A percentile compares a stretch with the other conserved stretches of the same genome.
These are phyloP conservation scores for Sanghuangporus sanghuang DNA, from an alignment of 1,284 basidiomycete genomes.

Conservation along the genomic window DNA sequence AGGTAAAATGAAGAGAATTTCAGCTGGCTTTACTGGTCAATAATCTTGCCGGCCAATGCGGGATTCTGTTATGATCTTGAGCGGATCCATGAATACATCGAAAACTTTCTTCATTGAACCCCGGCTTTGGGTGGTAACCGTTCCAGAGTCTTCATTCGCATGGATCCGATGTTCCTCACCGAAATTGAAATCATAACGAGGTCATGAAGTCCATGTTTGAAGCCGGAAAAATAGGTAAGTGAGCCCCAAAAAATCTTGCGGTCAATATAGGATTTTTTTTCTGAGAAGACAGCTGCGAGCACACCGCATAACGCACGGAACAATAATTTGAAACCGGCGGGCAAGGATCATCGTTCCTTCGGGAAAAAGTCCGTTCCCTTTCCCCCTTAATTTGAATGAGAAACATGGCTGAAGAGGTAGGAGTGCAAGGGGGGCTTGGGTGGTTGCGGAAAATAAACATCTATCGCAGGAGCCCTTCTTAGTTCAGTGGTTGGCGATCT, in stretches of 20 bases:
- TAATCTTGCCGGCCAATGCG: background rate
- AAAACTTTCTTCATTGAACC: too few relatives aligned
- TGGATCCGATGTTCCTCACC: too few relatives aligned
- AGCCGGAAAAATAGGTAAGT: too few relatives aligned
- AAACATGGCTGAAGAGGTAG: background rate
- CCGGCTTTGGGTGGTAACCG: too few relatives aligned
- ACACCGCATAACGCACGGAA: background rate
- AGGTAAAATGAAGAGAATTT: background rate
- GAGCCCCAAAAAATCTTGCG: background rate
- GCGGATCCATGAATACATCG: too few relatives aligned
- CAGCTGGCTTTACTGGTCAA: background rate
- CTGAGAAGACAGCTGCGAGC: background rate
- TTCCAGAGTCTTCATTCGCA: too few relatives aligned
- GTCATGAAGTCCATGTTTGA: too few relatives aligned
- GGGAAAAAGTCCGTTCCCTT: background rate
- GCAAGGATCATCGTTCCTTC: background rate
- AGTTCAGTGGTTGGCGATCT: background rate
- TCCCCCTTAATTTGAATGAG: background rate
- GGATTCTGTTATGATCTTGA: background rate
- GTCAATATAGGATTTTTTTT: background rate
- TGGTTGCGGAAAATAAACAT: background rate
- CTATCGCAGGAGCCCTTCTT: background rate
- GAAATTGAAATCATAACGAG: too few relatives aligned
- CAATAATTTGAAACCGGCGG: background rate
- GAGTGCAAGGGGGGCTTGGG: background rate